A percentile compares a stretch with the other conserved stretches of the same genome.
Evolutionary conservation across 805 yeast genomes (phyloP).

Genomic region (Zygotorulaspora sp.): DNA sequence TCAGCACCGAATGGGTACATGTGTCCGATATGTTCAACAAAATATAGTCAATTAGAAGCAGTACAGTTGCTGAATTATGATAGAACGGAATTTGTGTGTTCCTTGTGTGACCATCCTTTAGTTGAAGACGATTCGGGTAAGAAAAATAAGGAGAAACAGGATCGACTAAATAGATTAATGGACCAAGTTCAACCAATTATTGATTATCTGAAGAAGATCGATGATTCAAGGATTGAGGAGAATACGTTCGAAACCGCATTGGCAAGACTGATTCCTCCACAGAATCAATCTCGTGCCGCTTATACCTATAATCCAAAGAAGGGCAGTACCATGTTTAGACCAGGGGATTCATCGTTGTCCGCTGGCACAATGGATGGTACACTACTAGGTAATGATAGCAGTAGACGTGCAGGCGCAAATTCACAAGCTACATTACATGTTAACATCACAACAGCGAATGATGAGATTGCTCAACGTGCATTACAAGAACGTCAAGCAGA

Average conservation of each 20-base stretch:
- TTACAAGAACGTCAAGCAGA: constrained; percentile 59
- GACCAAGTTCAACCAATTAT: constrained; percentile 84
- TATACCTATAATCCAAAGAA: constrained; percentile 56
- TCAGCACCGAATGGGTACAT: constrained; percentile 91
- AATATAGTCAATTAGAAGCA: constrained; percentile 83
- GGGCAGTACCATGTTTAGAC: constrained; percentile 42
- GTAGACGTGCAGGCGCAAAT: constrained; percentile 52
- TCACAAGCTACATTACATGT: constrained; percentile 87
- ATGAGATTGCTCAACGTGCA: constrained; percentile 67
- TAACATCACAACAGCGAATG: constrained; percentile 79
- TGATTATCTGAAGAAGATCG: constrained; percentile 73
- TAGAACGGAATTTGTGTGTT: constrained; percentile 75
- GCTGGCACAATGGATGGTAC: constrained; percentile 25
- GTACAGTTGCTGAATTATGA: constrained; percentile 76
- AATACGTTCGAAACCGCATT: constrained; percentile 85
- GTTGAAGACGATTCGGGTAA: constrained; percentile 86
- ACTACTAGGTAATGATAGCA: constrained; percentile 38
- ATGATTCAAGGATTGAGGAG: constrained; percentile 74
- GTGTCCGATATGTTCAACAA: constrained; percentile 79
- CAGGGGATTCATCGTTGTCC: constrained; percentile 29
- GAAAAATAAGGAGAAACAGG: constrained; percentile 77
- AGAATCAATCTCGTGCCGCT: constrained; percentile 61
- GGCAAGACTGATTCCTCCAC: constrained; percentile 80
- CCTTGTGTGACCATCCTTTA: constrained; percentile 70
- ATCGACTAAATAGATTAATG: constrained; percentile 78